Evolutionary conservation across 2,329 filamentous ascomycete species (phyloP), one percentile per base, ranked within the genome.

Genomic region (Trichoderma atroviride): DNA sequence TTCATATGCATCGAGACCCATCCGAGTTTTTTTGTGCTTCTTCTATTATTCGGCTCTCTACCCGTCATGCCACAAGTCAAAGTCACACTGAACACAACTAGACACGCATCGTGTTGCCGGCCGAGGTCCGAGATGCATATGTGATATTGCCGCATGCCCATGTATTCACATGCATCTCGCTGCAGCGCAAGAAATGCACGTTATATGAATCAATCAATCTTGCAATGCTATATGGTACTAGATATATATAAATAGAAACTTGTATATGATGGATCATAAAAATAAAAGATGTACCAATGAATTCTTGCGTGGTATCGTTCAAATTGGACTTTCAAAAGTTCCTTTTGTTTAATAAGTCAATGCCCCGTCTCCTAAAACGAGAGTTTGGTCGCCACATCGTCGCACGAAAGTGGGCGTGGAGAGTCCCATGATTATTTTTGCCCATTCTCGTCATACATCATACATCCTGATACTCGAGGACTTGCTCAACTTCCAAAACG

Each of bases 401-500:
- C 22, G 33, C 24, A 31, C 40, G 13, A 59, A 59, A 63, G 37
- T 37, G 19, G 37, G 16, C 9, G 9, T 24, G 47, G 5, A 27
- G 22, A 35, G 33, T 6, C 16, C n/a, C 50, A 33, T 62, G 52
- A 27, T 16, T 52, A n/a, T 14, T 57, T 24, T 50, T 43, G 24
- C 24, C 27, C 40, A 13, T 66, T 40, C 35, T 13, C 24, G 22
- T 60, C 43, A 67, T 56, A 24, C 53, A 14, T 60, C 55, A 67
- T 56, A 24, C 53, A 14, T 56, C 40, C 56, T 66, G 27, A 24
- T 72, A 70, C 40, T 74, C 70, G 64, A 77, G 65, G 33, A 77
- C 71, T 50, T 71, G 71, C 14, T 72, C 69, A 40, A 73, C 75
- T 69, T 77, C 75, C 63, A 77, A 35, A 70, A 77, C 74, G 29